Conservation (phyloP, 2,329 filamentous ascomycete species). For the Pseudogymnoascus sp. region DNA sequence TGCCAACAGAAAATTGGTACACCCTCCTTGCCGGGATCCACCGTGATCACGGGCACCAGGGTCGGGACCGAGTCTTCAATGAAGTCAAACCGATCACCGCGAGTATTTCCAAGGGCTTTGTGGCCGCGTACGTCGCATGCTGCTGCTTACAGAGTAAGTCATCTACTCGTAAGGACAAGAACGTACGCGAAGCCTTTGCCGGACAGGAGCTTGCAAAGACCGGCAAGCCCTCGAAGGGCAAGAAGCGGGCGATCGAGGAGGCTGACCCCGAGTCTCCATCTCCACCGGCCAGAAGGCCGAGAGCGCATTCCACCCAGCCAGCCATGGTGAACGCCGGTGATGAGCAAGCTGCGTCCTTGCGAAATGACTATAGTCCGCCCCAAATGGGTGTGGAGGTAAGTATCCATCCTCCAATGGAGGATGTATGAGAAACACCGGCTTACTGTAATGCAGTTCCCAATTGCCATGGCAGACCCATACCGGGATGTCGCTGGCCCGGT, state of each 20-base stretch:
- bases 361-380: neutral
- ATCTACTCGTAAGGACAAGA: neutral
- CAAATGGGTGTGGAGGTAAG: neutral
- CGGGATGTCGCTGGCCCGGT: neutral
- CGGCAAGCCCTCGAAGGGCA: neutral
- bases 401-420: too few relatives aligned
- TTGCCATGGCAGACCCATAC: neutral
- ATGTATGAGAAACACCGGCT: neutral
- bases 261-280: neutral
- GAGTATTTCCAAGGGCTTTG: neutral
- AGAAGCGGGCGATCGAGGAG: neutral
- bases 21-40: neutral
- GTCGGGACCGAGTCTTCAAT: neutral
- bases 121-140: neutral
- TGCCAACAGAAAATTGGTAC: neutral
- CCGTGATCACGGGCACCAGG: neutral
- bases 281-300: neutral
- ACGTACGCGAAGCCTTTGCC: neutral
- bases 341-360: conserved; percentile 2
- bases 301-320: neutral
- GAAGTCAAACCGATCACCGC: neutral
- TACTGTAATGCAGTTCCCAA: neutral
- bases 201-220: neutral
- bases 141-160: neutral
- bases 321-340: neutral